Conservation (phyloP, 148 eudicot genomes). For the Arctostaphylos glauca region DNA sequence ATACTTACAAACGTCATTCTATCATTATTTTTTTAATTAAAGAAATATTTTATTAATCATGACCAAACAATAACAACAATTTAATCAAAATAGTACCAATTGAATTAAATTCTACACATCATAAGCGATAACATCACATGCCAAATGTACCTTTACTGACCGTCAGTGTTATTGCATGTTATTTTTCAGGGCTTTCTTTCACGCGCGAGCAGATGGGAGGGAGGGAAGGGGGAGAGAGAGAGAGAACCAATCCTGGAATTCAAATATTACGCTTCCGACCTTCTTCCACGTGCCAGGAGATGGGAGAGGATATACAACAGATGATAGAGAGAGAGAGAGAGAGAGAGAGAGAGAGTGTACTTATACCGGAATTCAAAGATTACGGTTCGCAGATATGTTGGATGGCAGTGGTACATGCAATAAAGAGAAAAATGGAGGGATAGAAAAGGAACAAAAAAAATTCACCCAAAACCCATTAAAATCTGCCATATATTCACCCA, state of each 20-base stretch:
- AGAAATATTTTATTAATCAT: too few species aligned
- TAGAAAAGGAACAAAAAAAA: neutral
- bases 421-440: neutral
- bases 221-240: neutral
- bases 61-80: too few species aligned
- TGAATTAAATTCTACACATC: too few species aligned
- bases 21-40: too few species aligned
- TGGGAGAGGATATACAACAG: neutral
- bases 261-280: neutral
- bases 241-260: neutral
- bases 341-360: neutral
- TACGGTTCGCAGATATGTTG: neutral
- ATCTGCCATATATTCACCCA: neutral
- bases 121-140: too few species aligned
- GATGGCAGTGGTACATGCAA: neutral
- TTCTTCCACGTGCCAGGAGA: neutral
- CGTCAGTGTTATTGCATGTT: too few species aligned
- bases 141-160: too few species aligned
- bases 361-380: neutral
- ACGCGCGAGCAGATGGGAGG: neutral
- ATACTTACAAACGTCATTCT: too few species aligned
- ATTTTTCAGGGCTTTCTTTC: neutral
- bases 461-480: neutral
- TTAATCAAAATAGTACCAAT: too few species aligned
- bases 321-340: neutral